Conservation (phyloP, 106 monocot genomes). For the Acorus gramineus region DNA sequence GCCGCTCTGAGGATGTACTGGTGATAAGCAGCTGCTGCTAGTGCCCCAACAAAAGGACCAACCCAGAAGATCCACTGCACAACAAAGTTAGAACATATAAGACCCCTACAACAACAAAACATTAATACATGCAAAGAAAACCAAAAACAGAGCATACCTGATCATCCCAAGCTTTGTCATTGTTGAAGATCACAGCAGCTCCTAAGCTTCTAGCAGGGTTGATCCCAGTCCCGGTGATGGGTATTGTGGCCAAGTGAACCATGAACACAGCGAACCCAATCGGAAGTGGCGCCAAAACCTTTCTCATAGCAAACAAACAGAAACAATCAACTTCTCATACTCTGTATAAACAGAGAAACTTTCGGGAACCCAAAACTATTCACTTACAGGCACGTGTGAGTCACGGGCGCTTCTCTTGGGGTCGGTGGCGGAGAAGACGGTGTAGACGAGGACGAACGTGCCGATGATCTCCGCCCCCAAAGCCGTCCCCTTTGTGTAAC, state of each 20-base stretch:
- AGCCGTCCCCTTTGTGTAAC: conserved; percentile 31
- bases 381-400: conserved; percentile 21
- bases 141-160: conserved; percentile 14
- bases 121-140: not conserved
- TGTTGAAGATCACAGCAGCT: conserved; percentile 58
- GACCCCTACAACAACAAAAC: not conserved
- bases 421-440: conserved; percentile 29
- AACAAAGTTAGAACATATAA: not conserved
- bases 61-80: conserved; percentile 71
- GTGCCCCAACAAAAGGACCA: conserved; percentile 45
- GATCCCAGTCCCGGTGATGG: conserved; percentile 62
- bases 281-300: conserved; percentile 61
- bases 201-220: conserved; percentile 66
- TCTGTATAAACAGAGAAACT: not conserved
- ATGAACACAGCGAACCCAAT: conserved; percentile 74
- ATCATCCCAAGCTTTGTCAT: conserved; percentile 41
- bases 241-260: conserved; percentile 62
- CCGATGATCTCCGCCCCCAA: conserved; percentile 33
- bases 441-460: conserved; percentile 25
- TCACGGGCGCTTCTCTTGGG: conserved; percentile 24
- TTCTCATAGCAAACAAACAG: not conserved
- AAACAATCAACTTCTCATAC: not conserved
- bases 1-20: conserved; percentile 57
- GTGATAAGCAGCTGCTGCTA: conserved; percentile 55
- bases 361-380: not conserved